Base-by-base conservation (phyloP, 73 alveolate genomes). In the Tetrahymena thermophila region DNA sequence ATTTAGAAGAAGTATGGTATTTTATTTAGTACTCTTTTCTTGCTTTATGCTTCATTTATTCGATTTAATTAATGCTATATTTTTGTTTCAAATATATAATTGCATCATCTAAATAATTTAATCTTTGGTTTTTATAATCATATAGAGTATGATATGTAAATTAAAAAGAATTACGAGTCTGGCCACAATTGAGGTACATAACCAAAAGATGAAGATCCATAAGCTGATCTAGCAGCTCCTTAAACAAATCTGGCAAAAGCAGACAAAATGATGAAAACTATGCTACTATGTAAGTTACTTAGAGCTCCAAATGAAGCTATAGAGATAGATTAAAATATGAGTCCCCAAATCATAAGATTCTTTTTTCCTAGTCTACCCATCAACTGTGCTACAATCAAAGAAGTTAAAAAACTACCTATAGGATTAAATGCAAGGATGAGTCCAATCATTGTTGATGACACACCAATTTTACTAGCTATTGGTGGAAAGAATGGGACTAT, bases 221-320 rank as follows among this genome's bases (percentile, higher is more conserved):
- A 85, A 28, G 94, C 94, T n/a, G 94, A 35, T 23, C 94, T 38
- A 21, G 83, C 58, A 28, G 94, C 94, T 85, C 94, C 94, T n/a
- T 85, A 56, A 28, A 85, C 28, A 35, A 85, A 85, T 42, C 94
- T 85, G 9, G 58, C 34, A 31, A 85, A 38, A 17, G 38, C 34
- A 28, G 94, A 85, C 7, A 35, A 28, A 15, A 8, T 4, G n/a
- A 85, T 13, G 15, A 85, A 85, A 31, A 10, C 37, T 28, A n/a
- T 85, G 0, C 38, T 71, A 8, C n/a, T 71, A 10, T 71, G 35
- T 5, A 71, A n/a, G 37, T 71, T 71, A 71, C 89, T 71, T 28
- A 71, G 37, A 71, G 89, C 89, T 28, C 89, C 89, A 71, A 71
- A 71, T 19, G 42, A 71, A 6, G 89, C 89, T 19, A 71, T 71